Evolutionary conservation across 2,329 filamentous ascomycete genomes (phyloP).

Genomic region (Aspergillus fructus): DNA sequence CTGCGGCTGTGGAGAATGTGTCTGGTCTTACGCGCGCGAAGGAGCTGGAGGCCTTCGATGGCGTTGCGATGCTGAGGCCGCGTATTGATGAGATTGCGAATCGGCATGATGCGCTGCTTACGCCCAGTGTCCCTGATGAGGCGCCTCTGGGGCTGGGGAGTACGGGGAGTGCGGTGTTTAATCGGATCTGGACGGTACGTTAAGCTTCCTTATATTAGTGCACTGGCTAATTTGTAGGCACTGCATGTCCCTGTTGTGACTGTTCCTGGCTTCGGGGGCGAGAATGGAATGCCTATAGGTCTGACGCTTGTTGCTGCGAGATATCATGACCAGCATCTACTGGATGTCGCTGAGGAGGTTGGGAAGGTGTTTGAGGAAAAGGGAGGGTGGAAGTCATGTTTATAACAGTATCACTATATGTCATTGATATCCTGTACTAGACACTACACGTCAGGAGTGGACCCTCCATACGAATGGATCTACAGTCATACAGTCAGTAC

Average conservation of each 20-base stretch:
- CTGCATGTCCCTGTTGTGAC: slow-evolving; percentile 65
- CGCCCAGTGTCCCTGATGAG: slow-evolving; percentile 60
- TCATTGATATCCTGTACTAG: too few relatives aligned
- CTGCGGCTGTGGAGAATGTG: slow-evolving; percentile 3
- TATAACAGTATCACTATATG: neutral
- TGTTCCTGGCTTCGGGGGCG: slow-evolving; percentile 61
- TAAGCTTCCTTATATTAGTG: slow-evolving; percentile 25
- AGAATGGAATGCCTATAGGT: slow-evolving; percentile 60
- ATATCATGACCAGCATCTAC: slow-evolving; percentile 39
- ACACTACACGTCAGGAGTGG: too few relatives aligned
- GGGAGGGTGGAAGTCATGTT: slow-evolving; percentile 4
- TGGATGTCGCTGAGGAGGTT: neutral
- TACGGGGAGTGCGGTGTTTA: slow-evolving; percentile 58
- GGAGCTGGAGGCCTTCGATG: slow-evolving; percentile 9
- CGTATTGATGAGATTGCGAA: slow-evolving; percentile 27
- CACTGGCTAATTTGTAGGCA: slow-evolving; percentile 15
- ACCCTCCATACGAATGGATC: too few relatives aligned
- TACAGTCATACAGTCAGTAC: too few relatives aligned
- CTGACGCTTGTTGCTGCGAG: slow-evolving; percentile 52
- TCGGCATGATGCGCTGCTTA: slow-evolving; percentile 56
- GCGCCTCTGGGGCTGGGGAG: slow-evolving; percentile 55
- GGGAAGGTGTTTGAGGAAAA: slow-evolving; percentile 1
- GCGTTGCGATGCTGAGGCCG: slow-evolving; percentile 5
- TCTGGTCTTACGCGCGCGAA: neutral
- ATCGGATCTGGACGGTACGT: slow-evolving; percentile 25